Percentiles rank a stretch among this genome's conserved stretches.
Conservation (phyloP, 768 basidiomycete genomes). For the Baorangia bicolor region DNA sequence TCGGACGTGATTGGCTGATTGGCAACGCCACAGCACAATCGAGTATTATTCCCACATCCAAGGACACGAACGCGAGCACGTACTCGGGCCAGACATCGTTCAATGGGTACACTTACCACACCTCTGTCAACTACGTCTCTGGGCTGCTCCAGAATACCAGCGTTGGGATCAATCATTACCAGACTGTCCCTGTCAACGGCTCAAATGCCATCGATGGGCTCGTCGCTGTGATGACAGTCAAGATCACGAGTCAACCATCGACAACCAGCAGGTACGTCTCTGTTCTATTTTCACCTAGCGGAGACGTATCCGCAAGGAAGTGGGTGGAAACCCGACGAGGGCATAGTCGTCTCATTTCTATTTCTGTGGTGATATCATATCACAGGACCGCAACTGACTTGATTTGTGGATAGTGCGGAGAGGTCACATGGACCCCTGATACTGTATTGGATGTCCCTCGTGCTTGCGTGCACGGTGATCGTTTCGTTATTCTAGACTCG, state of each 20-base stretch:
- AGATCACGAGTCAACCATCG: constrained; percentile 37
- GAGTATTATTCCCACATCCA: constrained; percentile 16
- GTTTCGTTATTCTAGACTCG: constrained; percentile 12
- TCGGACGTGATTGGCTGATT: constrained; percentile 83
- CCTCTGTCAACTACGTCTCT: constrained; percentile 62
- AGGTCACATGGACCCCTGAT: constrained; percentile 11
- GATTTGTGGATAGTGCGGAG: constrained; percentile 12
- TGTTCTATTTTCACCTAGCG: neutral
- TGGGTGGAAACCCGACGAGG: neutral
- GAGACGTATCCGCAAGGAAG: neutral
- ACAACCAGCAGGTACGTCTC: constrained; percentile 23
- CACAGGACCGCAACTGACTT: neutral
- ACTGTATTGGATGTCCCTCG: constrained; percentile 19
- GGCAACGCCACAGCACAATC: constrained; percentile 69
- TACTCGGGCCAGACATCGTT: constrained; percentile 64
- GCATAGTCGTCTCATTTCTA: neutral
- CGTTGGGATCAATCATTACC: constrained; percentile 65
- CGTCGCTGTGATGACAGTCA: constrained; percentile 79
- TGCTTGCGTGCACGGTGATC: constrained; percentile 10
- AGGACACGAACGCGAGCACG: constrained; percentile 47
- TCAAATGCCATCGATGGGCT: too few relatives aligned
- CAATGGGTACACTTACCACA: constrained; percentile 62
- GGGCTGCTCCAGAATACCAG: constrained; percentile 72
- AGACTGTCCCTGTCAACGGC: too few relatives aligned
- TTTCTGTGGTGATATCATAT: neutral